Base-by-base conservation (phyloP, 257 asterid genomes). In the Henckelia pumila region DNA sequence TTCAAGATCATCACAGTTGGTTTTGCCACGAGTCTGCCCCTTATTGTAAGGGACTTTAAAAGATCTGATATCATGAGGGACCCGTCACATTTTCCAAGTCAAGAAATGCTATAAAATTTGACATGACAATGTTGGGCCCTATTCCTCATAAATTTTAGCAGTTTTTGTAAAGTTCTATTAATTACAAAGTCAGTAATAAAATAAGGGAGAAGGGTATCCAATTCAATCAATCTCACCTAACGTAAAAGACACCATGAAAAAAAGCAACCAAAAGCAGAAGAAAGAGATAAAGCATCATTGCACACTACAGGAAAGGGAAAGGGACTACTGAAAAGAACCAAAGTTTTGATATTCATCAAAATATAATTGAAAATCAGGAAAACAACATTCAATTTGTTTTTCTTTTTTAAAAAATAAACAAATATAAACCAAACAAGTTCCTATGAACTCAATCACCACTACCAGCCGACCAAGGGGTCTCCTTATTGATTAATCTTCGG, bases 171-270 rank as follows among this genome's bases (percentile, higher is more conserved):
- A 84, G 71, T 80, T 86, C 84, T 61, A 76, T 61, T 68, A 25
- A 64, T 70, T 82, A 76, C 75, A 59, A 78, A 61, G 66, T 78
- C 82, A 75, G 73, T 62, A 65, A 71, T 63, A 69, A 30, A 5
- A 25, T 6, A 64, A 50, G 33, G 58, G 30, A 69, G 78, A 63
- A 44, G 25, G 47, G 56, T 68, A 64, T n/a, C 55, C 72, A 72
- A 75, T 58, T 66, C 78, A 82, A 82, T 73, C 73, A 78, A 80
- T 76, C 74, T 55, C 71, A 71, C 80, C 78, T 17, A 74, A 79
- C 49, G 64, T 32, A 69, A 13, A 10, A 14, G 19, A 44, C 52
- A 66, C 77, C 73, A 69, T 29, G 75, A 71, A 73, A 59, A 55
- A 44, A 71, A 66, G 55, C 26, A 70, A 68, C 21, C 29, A 72